Percentiles rank a stretch among this genome's conserved stretches.
Conservation (phyloP, 495 filamentous ascomycete species). For the Xylaria curta region DNA sequence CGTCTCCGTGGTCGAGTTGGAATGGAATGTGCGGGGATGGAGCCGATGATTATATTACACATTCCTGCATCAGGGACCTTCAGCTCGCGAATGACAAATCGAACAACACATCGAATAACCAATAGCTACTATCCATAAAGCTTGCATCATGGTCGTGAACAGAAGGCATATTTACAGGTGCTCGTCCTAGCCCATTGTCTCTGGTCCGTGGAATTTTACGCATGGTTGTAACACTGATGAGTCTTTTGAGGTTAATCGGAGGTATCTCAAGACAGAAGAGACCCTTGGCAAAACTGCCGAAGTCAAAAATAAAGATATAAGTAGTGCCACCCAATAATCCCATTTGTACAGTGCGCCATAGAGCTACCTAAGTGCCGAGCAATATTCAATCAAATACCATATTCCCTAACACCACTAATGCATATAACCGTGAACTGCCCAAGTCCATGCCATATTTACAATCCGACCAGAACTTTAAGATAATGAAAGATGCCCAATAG, state of each 20-base stretch:
- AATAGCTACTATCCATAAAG: no score
- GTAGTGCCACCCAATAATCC: neutral
- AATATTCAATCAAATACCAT: conserved; percentile 5
- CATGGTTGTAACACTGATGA: neutral
- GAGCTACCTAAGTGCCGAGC: conserved; percentile 7
- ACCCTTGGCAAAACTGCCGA: neutral
- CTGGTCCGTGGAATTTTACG: neutral
- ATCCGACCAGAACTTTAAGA: neutral
- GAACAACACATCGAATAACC: no score
- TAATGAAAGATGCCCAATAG: neutral
- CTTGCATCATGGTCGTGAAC: neutral
- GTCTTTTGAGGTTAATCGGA: neutral
- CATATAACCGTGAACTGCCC: conserved; percentile 15
- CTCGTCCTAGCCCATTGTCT: neutral
- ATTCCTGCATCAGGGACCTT: neutral
- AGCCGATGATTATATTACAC: neutral
- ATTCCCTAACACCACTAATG: conserved; percentile 30
- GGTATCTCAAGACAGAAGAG: neutral
- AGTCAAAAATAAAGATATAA: neutral
- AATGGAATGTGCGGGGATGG: conserved; percentile 2
- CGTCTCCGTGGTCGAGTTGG: conserved; percentile 5
- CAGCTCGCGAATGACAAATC: no score
- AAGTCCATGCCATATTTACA: conserved; percentile 19
- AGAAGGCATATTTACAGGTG: neutral
- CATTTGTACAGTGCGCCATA: conserved; percentile 13